Conservation (phyloP, 148 eudicot species). For the Cornus controversa region DNA sequence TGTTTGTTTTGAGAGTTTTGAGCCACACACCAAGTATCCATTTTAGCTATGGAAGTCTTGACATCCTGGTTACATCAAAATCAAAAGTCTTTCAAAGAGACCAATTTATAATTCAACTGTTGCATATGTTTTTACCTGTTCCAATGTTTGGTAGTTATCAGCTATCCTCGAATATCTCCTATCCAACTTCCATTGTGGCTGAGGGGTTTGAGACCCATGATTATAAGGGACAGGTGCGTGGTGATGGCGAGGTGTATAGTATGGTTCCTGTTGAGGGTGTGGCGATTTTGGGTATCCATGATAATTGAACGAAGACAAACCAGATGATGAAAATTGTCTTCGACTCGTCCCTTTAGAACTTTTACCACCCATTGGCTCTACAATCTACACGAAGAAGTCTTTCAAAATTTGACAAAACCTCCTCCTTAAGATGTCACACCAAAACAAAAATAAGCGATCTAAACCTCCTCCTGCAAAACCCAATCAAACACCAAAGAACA, state of each 20-base stretch:
- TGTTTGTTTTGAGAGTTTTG: no score
- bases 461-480: background rate
- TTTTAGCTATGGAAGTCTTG: no score
- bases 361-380: constrained; percentile 30
- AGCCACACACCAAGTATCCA: no score
- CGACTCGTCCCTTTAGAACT: constrained; percentile 21
- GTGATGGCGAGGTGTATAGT: constrained; percentile 34
- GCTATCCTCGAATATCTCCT: constrained; percentile 26
- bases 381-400: background rate
- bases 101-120: no score
- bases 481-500: background rate
- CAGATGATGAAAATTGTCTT: background rate
- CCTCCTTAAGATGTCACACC: background rate
- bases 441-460: background rate
- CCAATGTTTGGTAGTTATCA: constrained; percentile 35
- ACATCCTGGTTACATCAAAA: background rate
- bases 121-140: constrained; percentile 26
- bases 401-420: background rate
- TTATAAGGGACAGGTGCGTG: constrained; percentile 3
- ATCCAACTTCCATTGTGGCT: constrained; percentile 12
- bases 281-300: constrained; percentile 14
- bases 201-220: constrained; percentile 13
- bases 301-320: constrained; percentile 16
- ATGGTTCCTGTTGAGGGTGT: constrained; percentile 2
- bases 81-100: background rate